A percentile compares a stretch with the other conserved stretches of the same genome.
Evolutionary conservation across 2,329 filamentous ascomycete species (phyloP).

Genomic region (Alternaria metachromatica): DNA sequence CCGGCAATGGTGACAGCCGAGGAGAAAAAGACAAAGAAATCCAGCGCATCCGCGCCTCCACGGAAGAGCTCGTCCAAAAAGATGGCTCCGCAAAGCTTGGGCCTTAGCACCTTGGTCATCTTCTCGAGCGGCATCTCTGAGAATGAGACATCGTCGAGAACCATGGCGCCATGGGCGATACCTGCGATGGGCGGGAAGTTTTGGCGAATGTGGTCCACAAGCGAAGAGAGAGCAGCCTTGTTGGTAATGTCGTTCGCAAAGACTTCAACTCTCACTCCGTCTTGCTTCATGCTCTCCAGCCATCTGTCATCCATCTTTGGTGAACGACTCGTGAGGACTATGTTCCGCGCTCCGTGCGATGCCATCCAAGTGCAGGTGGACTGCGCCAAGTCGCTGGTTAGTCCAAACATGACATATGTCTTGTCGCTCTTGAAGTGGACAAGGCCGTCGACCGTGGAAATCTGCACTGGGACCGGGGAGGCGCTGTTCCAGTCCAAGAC

Average conservation of each 20-base stretch:
- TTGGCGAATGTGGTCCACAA: not conserved
- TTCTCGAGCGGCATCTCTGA: constrained; percentile 8
- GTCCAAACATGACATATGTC: constrained; percentile 31
- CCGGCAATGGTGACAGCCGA: constrained; percentile 29
- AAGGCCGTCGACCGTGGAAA: not conserved
- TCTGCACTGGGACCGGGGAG: not conserved
- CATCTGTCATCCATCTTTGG: not conserved
- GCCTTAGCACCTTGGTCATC: constrained; percentile 7
- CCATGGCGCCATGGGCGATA: constrained; percentile 23
- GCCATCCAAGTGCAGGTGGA: constrained; percentile 27
- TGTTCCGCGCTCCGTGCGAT: constrained; percentile 16
- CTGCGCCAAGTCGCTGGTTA: constrained; percentile 28
- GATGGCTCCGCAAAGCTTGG: constrained; percentile 29
- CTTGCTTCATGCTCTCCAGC: not conserved
- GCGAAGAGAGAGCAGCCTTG: not conserved
- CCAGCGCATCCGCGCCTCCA: constrained; percentile 7
- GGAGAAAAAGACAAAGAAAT: constrained; percentile 41
- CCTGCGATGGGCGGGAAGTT: constrained; percentile 21
- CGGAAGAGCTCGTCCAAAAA: constrained; percentile 16
- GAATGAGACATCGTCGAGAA: constrained; percentile 18
- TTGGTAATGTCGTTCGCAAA: not conserved
- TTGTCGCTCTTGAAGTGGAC: constrained; percentile 6
- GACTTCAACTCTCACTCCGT: constrained; percentile 8
- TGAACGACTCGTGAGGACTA: constrained; percentile 21
- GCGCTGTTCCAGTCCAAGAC: not conserved